Evolutionary conservation across 192 early-diverging fungal species (phyloP).

Genomic region (Phlyctochytrium arcticum): DNA sequence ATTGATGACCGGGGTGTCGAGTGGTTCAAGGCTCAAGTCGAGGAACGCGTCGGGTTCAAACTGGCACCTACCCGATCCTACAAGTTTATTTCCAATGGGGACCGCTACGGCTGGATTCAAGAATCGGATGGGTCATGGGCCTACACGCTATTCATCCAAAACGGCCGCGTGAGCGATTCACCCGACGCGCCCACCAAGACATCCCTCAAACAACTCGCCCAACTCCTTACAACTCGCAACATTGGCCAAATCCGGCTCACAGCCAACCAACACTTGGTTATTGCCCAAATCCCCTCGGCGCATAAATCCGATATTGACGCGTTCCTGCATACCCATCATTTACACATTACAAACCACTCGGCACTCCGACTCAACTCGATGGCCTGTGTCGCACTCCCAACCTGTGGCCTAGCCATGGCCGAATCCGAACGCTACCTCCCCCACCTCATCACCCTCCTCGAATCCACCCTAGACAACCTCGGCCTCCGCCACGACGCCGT

Average conservation of each 20-base stretch:
- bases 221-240: constrained; percentile 53
- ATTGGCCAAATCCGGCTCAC: constrained; percentile 80
- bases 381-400: constrained; percentile 95
- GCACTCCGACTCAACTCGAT: constrained; percentile 85
- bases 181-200: constrained; percentile 65
- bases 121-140: constrained; percentile 63
- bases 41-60: constrained; percentile 71
- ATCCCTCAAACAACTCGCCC: constrained; percentile 52
- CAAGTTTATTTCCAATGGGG: constrained; percentile 82
- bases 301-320: constrained; percentile 52
- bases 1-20: constrained; percentile 91
- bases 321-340: constrained; percentile 69
- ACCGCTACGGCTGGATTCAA: constrained; percentile 91
- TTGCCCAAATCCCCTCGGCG: constrained; percentile 68
- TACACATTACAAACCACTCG: constrained; percentile 61
- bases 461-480: constrained; percentile 70
- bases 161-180: constrained; percentile 86
- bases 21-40: constrained; percentile 87
- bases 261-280: constrained; percentile 88
- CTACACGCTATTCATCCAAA: constrained; percentile 89
- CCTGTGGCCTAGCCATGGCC: constrained; percentile 93
- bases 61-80: constrained; percentile 66
- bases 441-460: constrained; percentile 72
- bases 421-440: constrained; percentile 96
- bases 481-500: constrained; percentile 86